Evolutionary conservation across 352 stramenopile species (phyloP), one percentile per base, ranked within the genome.

Genomic region (Sclerospora graminicola): DNA sequence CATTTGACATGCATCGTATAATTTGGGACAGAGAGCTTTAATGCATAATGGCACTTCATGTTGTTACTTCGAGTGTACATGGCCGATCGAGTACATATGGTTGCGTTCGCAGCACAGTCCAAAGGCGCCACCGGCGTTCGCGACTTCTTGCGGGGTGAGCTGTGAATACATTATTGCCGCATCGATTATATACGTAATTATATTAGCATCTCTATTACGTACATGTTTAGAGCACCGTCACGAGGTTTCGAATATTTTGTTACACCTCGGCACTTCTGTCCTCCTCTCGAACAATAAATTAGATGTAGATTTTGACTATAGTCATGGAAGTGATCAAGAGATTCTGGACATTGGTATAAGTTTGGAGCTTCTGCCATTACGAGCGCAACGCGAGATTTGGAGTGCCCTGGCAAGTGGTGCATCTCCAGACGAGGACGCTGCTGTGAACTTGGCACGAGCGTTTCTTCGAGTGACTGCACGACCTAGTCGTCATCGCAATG

Each of bases 361-460:
- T 6, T 51, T 87, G 24, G 69, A 88, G 32, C 43, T 62, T 19
- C 34, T 80, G 27, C 31, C 56, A 7, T 20, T 74, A 16, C 18
- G 40, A 14, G 60, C 58, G 3, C 75, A 88, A 41, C 69, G 75
- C 0, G 65, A 81, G 24, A 51, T 82, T 15, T 88, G 69, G 72
- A 82, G 69, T 30, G 67, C 68, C 23, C 47, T 84, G 18, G 60
- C 63, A 8, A 69, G 57, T 20, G 29, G 43, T 21, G 55, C 48
- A 15, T 53, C 45, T 32, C 41, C 41, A 0, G 35, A 20, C n/a
- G 16, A 45, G 33, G 26, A 37, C 4, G 45, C n/a, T 10, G 42
- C 33, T 19, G 44, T 41, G 37, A 20, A 14, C 14, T 38, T 73
- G 23, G 63, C 56, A 15, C 41, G 41, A 20, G 40, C 41, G 8